A percentile compares a stretch with the other conserved stretches of the same genome.
These are phyloP conservation scores for Puccinia coronata DNA, from an alignment of 1,284 basidiomycete genomes.

Conservation along the genomic window DNA sequence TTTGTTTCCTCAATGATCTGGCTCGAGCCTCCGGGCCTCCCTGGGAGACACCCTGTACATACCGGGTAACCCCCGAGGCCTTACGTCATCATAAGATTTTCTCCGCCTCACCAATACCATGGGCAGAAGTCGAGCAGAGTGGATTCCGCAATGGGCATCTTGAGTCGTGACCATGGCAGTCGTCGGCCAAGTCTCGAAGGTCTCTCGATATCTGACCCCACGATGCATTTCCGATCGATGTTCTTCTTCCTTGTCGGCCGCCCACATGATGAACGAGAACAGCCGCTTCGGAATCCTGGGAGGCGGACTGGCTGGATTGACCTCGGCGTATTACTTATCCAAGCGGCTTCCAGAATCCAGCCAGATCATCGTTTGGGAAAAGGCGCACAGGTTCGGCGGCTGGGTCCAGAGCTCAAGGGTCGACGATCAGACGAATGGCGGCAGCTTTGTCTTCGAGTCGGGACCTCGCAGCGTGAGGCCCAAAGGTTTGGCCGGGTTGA, in stretches of 20 bases:
- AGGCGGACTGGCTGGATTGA: constrained; percentile 77
- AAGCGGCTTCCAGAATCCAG: constrained; percentile 65
- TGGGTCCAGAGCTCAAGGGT: constrained; percentile 70
- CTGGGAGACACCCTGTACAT: too few species aligned
- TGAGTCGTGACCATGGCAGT: not conserved
- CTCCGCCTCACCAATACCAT: too few species aligned
- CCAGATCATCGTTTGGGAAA: constrained; percentile 72
- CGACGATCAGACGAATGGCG: constrained; percentile 56
- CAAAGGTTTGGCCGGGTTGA: constrained; percentile 65
- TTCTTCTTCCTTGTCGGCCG: not conserved
- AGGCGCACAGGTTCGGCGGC: constrained; percentile 70
- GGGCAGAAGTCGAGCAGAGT: too few species aligned
- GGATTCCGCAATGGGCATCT: not conserved
- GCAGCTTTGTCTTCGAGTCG: constrained; percentile 70
- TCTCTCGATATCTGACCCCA: not conserved
- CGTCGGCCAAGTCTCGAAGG: not conserved
- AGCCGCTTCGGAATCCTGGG: constrained; percentile 65
- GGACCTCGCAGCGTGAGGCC: constrained; percentile 82
- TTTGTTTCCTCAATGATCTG: too few species aligned
- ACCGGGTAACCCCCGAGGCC: too few species aligned
- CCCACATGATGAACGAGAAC: not conserved
- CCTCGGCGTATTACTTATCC: constrained; percentile 75
- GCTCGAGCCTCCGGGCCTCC: too few species aligned
- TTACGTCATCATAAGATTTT: too few species aligned
- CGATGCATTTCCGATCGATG: not conserved